These are phyloP conservation scores for Cystobasidium onofrii DNA, from an alignment of 768 basidiomycete genomes.

Conservation along the genomic window DNA sequence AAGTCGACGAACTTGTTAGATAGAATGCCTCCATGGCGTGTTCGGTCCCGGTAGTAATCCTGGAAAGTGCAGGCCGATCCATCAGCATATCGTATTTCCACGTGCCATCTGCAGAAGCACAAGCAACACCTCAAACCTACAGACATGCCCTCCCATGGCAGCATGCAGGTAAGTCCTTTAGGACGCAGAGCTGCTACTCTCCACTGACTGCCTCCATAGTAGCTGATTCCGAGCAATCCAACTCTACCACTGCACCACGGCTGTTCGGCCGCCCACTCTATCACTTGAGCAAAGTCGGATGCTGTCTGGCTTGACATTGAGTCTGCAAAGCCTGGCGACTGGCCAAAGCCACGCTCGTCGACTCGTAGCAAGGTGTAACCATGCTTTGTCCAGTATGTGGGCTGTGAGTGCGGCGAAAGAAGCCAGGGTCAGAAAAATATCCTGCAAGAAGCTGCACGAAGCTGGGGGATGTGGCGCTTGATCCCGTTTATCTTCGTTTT, in stretches of 20 bases:
- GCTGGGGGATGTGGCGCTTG: too few relatives aligned
- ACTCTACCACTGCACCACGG: conserved; percentile 40
- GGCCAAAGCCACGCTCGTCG: conserved; percentile 42
- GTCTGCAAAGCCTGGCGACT: conserved; percentile 39
- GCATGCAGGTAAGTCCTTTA: conserved; percentile 38
- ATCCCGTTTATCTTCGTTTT: too few relatives aligned
- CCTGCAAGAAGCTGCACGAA: too few relatives aligned
- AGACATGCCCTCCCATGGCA: conserved; percentile 39
- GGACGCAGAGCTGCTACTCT: conserved; percentile 39
- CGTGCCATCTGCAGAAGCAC: neutral
- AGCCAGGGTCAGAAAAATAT: too few relatives aligned
- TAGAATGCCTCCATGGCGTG: conserved; percentile 39
- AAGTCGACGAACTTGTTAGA: conserved; percentile 35
- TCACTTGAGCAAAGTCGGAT: conserved; percentile 41
- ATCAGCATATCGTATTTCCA: neutral
- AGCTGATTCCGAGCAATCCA: conserved; percentile 42
- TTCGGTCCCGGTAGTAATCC: conserved; percentile 40
- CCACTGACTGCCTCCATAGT: conserved; percentile 41
- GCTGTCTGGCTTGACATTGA: conserved; percentile 39
- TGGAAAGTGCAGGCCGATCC: conserved; percentile 21
- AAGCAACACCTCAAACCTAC: neutral
- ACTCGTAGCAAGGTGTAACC: conserved; percentile 42
- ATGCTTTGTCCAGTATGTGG: conserved; percentile 39
- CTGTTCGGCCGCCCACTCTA: conserved; percentile 43
- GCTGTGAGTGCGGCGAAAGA: neutral